Evolutionary conservation across 2,329 filamentous ascomycete genomes (phyloP), one percentile per base, ranked within the genome.

Genomic region (Diaporthe capsici): DNA sequence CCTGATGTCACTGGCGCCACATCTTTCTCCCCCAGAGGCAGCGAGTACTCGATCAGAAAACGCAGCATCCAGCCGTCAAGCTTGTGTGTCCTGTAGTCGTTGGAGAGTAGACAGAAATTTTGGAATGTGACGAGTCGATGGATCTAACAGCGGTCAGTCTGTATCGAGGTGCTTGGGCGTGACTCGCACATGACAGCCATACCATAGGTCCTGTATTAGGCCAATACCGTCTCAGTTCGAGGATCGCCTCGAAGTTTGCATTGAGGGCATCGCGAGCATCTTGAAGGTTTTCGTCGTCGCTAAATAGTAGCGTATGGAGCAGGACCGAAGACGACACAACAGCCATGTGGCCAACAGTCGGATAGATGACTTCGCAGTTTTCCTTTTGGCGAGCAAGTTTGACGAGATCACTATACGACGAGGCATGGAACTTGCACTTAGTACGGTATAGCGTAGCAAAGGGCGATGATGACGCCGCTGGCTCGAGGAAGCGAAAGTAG

Each of bases 111-210:
- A 15, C 61, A 65, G 6, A 65, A 65, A 12, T 65, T 65, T 25
- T 65, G 61, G 42, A 65, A 49, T 34, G 61, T 65, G 42, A 65
- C 61, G 17, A 65, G 61, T n/a, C 61, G 61, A 31, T 65, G 61
- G 15, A 65, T 47, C 61, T 65, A n/a, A 22, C 8, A 49, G 9
- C 17, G 15, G 25, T 47, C 25, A 65, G 61, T 10, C 1, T 22
- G 25, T 12, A 15, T 31, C 42, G 10, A 49, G 4, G 4, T 31
- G 25, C 15, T 5, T 1, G 5, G 10, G 12, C 9, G 39, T 49
- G 25, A 17, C 17, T 31, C 42, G 7, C 2, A 31, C 5, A 20
- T 28, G 15, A 20, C 10, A 34, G 28, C 47, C 39, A n/a, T 65
- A 65, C 61, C 61, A 65, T 65, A 6, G 61, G 61, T 47, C 25